phyloP scores from a whole-genome alignment of 129 eudicot genomes.

The Flaveria brownii region DNA sequence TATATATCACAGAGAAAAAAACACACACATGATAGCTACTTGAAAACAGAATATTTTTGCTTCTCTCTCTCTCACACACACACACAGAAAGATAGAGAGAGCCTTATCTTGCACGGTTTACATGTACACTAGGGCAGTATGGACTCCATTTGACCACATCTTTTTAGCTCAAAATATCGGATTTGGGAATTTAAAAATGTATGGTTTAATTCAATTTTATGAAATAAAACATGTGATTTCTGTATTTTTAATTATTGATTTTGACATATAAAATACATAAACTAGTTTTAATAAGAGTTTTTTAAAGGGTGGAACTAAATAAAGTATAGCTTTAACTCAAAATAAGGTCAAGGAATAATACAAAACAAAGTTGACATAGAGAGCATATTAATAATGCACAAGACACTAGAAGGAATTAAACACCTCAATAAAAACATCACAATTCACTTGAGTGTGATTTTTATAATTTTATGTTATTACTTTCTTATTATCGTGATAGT shows the following conservation, averaged over 20 bases:
- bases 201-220: background rate
- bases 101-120: slow-evolving; percentile 41
- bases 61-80: slow-evolving; percentile 30
- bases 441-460: background rate
- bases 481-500: too few relatives aligned
- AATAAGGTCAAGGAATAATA: background rate
- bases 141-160: slow-evolving; percentile 44
- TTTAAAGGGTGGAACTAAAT: background rate
- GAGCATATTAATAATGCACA: background rate
- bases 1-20: slow-evolving; percentile 40
- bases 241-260: background rate
- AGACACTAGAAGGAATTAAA: background rate
- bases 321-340: background rate
- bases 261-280: background rate
- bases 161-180: slow-evolving; percentile 5
- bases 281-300: background rate
- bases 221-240: background rate
- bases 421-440: background rate
- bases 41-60: slow-evolving; percentile 38
- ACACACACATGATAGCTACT: slow-evolving; percentile 43
- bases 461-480: too few relatives aligned
- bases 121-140: slow-evolving; percentile 35
- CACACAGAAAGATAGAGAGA: slow-evolving; percentile 15
- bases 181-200: background rate
- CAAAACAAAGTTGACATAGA: background rate